These are phyloP conservation scores for Trichoderma gracile DNA, from an alignment of 2,329 filamentous ascomycete species.

Conservation along the genomic window DNA sequence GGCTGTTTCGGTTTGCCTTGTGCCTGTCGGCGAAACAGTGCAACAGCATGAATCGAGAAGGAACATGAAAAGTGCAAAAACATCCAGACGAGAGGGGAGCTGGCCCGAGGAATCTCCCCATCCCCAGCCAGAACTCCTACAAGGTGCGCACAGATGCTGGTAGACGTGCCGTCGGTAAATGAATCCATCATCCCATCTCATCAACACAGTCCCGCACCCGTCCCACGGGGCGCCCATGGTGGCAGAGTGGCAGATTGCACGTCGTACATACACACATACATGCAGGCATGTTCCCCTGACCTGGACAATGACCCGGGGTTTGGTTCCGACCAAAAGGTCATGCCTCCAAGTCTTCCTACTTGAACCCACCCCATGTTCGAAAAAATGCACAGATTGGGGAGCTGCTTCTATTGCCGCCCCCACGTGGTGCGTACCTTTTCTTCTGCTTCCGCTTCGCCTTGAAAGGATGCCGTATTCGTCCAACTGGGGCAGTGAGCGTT, in stretches of 20 bases:
- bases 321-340: slow-evolving; percentile 5
- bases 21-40: no score
- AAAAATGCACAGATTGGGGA: slow-evolving; percentile 18
- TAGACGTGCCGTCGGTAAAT: slow-evolving; percentile 16
- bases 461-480: slow-evolving; percentile 23
- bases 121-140: neutral
- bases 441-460: neutral
- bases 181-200: slow-evolving; percentile 14
- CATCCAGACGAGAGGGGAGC: no score
- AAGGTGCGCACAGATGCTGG: slow-evolving; percentile 12
- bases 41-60: no score
- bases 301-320: neutral
- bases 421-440: slow-evolving; percentile 24
- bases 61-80: no score
- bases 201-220: neutral
- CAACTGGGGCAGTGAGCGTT: neutral
- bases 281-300: no score
- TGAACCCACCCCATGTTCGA: neutral
- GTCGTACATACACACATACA: neutral
- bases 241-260: neutral
- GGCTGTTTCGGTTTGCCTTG: no score
- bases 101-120: slow-evolving; percentile 1
- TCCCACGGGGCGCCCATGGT: neutral
- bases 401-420: slow-evolving; percentile 17
- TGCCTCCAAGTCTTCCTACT: neutral